These are phyloP conservation scores for Suhomyces coccinellae DNA, from an alignment of 1,139 yeast species.

Conservation along the genomic window DNA sequence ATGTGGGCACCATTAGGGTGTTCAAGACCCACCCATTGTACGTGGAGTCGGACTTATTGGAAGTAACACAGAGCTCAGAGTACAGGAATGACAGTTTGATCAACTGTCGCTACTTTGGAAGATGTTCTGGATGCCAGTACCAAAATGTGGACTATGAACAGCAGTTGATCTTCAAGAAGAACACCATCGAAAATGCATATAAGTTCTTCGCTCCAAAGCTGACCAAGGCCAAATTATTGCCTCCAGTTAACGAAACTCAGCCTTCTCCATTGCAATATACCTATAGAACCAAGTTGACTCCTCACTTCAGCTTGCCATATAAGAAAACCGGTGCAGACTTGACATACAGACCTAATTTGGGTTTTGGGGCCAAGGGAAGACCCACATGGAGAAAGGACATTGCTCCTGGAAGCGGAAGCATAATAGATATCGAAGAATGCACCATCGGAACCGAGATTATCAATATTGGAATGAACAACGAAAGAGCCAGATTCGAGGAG, in stretches of 20 bases:
- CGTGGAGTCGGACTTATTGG: conserved; percentile 72
- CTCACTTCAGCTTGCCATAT: conserved; percentile 88
- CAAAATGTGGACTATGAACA: conserved; percentile 73
- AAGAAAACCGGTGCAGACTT: conserved; percentile 36
- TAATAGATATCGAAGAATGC: conserved; percentile 91
- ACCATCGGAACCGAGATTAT: conserved; percentile 80
- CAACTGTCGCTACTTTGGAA: conserved; percentile 47
- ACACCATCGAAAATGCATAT: conserved; percentile 81
- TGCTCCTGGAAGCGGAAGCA: conserved; percentile 41
- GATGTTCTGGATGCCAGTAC: conserved; percentile 84
- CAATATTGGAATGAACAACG: conserved; percentile 72
- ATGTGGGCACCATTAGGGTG: conserved; percentile 64
- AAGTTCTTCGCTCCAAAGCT: conserved; percentile 61
- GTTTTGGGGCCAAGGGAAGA: conserved; percentile 84
- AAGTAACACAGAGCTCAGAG: conserved; percentile 47
- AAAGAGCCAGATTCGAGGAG: conserved; percentile 54
- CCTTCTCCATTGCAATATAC: conserved; percentile 75
- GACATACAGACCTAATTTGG: conserved; percentile 65
- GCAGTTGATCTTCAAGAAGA: conserved; percentile 70
- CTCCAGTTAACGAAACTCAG: conserved; percentile 64
- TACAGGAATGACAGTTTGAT: conserved; percentile 53
- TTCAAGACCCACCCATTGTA: conserved; percentile 77
- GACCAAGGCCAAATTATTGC: conserved; percentile 41
- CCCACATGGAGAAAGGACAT: conserved; percentile 63
- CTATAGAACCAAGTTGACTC: conserved; percentile 91